phyloP scores from a whole-genome alignment of 139 green algal genomes.

The Protoeuglena noctilucae region DNA sequence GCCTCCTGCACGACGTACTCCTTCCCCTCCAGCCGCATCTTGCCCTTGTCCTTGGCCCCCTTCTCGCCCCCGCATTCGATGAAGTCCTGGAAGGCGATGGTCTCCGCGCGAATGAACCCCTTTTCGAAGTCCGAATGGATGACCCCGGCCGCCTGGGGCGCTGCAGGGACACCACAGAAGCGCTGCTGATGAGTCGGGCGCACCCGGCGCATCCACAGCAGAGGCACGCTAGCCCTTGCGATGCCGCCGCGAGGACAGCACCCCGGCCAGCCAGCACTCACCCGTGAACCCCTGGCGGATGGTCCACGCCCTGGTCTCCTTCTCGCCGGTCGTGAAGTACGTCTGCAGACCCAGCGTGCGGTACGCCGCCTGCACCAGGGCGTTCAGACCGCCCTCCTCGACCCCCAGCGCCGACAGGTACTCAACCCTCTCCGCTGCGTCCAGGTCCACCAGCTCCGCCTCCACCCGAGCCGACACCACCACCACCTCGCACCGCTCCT shows the following conservation, averaged over 20 bases:
- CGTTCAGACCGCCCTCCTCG: conserved; percentile 55
- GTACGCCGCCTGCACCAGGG: conserved; percentile 56
- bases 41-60: conserved; percentile 53
- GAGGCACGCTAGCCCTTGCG: no score
- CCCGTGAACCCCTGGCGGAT: conserved; percentile 61
- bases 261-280: no score
- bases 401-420: conserved; percentile 75
- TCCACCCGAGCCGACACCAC: conserved; percentile 43
- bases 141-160: conserved; percentile 63
- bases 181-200: no score
- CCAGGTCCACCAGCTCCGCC: conserved; percentile 79
- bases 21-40: conserved; percentile 83
- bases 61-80: conserved; percentile 14
- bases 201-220: no score
- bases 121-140: conserved; percentile 93
- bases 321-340: conserved; percentile 94
- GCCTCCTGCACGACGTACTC: conserved; percentile 88
- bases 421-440: conserved; percentile 61
- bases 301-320: conserved; percentile 88
- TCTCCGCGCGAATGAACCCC: conserved; percentile 88
- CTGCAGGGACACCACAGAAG: conserved; percentile 1
- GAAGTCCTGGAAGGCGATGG: conserved; percentile 60
- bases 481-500: neutral
- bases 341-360: conserved; percentile 75
- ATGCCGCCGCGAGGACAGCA: no score